Base-by-base conservation (phyloP, 495 filamentous ascomycete species). In the Aspergillus sparsus region DNA sequence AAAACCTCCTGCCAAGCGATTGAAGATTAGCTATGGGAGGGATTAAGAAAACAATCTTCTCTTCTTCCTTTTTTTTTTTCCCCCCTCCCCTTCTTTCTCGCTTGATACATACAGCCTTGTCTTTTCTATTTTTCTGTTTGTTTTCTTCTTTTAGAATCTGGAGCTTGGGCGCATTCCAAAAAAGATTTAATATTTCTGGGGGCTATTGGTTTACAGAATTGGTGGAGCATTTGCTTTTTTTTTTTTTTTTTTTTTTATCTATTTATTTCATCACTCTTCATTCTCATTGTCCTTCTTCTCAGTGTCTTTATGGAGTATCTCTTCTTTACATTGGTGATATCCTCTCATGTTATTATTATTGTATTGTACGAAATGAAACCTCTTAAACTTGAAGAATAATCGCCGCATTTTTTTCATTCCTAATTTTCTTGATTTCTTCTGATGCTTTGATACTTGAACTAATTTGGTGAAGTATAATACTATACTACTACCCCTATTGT, bases 11-110 rank as follows among this genome's bases (percentile, higher is more conserved):
- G 66, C 72, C 36, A 82, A 83, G 66, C 68, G 80, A 50, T 67
- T 83, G 68, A 83, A 83, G 68, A 78, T 83, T 42, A 82, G 72
- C 47, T 83, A 81, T 68, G 77, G 71, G 16, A 66, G 77, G 37
- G 76, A 80, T 58, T 79, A 65, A 73, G 3, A 15, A n/a, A 46
- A 49, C 42, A n/a, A 7, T 15, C 11, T 46, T 37, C 1, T 13
- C 37, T n/a, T 35, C 18, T 41, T 42, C 34, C 6, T n/a, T 13
- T 21, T 46, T 46, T 8, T 39, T 49, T 66, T 61, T 60, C 35
- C 60, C 36, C 58, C 12, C 55, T 58, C 49, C 46, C 44, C 44
- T 57, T 60, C 53, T n/a, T 49, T 57, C 11, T 56, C 34, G 32
- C 45, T 37, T 49, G 50, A 47, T 42, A 18, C 15, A 21, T 7